Conservation (phyloP, 768 basidiomycete genomes). For the Kwoniella dejecticola region DNA sequence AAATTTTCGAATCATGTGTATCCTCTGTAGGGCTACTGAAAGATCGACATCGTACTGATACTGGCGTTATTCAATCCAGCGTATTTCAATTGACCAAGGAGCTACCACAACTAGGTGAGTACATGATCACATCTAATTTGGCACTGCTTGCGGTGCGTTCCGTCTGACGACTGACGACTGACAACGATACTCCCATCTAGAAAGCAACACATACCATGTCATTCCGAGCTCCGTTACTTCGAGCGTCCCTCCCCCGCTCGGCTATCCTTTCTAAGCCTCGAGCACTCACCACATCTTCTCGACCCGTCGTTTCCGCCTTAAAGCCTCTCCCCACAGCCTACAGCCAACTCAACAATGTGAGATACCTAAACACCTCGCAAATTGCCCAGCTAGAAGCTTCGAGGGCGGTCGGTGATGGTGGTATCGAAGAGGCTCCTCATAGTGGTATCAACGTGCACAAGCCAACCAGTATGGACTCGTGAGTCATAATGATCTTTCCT, state of each 20-base stretch:
- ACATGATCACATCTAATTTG: no score
- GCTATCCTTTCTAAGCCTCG: constrained; percentile 13
- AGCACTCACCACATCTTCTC: constrained; percentile 28
- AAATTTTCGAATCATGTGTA: background rate
- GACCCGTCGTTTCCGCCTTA: background rate
- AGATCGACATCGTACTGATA: no score
- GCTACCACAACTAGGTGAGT: no score
- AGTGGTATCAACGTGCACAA: constrained; percentile 53
- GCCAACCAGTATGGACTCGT: constrained; percentile 53
- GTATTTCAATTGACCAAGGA: no score
- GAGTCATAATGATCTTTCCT: constrained; percentile 27
- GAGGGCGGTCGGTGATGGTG: constrained; percentile 44
- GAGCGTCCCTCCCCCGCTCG: constrained; percentile 5
- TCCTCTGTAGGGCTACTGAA: no score
- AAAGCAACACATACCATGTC: no score
- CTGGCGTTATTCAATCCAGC: no score
- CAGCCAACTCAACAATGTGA: background rate
- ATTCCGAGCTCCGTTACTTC: constrained; percentile 33
- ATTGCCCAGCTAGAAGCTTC: constrained; percentile 28
- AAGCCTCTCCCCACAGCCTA: constrained; percentile 12
- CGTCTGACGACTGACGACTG: no score
- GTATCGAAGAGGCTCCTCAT: constrained; percentile 47
- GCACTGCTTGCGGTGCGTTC: no score
- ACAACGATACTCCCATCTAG: no score
- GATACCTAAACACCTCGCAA: constrained; percentile 21